Evolutionary conservation across 2,329 filamentous ascomycete genomes (phyloP).

Genomic region (Didymellaceae sp.): DNA sequence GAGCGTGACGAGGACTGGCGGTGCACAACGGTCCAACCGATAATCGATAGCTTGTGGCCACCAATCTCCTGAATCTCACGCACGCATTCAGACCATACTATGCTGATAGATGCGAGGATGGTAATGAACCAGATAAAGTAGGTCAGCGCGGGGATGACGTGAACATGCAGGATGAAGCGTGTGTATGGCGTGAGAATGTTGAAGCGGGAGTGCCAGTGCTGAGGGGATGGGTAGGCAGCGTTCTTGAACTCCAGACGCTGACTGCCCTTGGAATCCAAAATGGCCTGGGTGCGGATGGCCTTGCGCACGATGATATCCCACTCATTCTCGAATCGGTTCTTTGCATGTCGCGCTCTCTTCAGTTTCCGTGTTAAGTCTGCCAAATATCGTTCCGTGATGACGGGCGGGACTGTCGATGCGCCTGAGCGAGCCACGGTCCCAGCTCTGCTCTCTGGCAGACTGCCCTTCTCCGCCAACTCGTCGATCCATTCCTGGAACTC

Average conservation of each 20-base stretch:
- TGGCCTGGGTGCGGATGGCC: slow-evolving; percentile 76
- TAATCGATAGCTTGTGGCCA: slow-evolving; percentile 72
- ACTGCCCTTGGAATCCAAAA: slow-evolving; percentile 82
- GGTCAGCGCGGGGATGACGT: slow-evolving; percentile 72
- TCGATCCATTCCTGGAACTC: slow-evolving; percentile 95
- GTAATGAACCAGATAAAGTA: slow-evolving; percentile 71
- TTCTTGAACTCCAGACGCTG: slow-evolving; percentile 78
- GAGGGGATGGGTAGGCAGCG: slow-evolving; percentile 48
- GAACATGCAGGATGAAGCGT: slow-evolving; percentile 78
- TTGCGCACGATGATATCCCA: slow-evolving; percentile 81
- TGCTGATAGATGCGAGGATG: slow-evolving; percentile 75
- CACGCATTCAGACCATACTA: slow-evolving; percentile 93
- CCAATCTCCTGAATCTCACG: slow-evolving; percentile 69
- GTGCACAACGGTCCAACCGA: slow-evolving; percentile 73
- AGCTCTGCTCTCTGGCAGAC: slow-evolving; percentile 65
- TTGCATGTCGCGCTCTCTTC: slow-evolving; percentile 80
- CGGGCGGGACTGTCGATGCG: slow-evolving; percentile 68
- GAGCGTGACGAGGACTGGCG: slow-evolving; percentile 74
- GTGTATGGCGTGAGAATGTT: slow-evolving; percentile 75
- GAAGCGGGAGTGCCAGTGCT: slow-evolving; percentile 58
- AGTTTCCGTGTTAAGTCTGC: slow-evolving; percentile 86
- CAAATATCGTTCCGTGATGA: slow-evolving; percentile 92
- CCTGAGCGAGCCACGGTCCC: slow-evolving; percentile 31
- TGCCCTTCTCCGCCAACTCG: slow-evolving; percentile 80
- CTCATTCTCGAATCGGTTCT: slow-evolving; percentile 80